phyloP scores from a whole-genome alignment of 345 rosid species.

The Linum lewisii region DNA sequence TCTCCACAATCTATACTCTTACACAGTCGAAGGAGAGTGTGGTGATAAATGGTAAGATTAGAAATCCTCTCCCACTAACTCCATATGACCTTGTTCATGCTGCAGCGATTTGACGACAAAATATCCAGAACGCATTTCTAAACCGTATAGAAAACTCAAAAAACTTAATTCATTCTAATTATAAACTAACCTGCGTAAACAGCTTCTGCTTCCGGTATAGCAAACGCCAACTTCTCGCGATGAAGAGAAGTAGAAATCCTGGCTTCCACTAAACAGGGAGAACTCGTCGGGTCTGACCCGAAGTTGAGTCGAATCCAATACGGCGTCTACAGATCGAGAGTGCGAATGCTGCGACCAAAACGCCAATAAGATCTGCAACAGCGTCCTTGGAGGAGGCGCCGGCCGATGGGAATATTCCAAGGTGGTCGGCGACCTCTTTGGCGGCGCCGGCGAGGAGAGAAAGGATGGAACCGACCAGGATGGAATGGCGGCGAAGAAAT shows the following conservation, averaged over 20 bases:
- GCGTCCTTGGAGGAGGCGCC: conserved; percentile 82
- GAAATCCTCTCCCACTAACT: no score
- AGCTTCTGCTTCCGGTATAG: neutral
- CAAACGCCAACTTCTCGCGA: neutral
- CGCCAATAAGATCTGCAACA: conserved; percentile 64
- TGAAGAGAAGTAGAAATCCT: neutral
- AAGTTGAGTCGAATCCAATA: conserved; percentile 13
- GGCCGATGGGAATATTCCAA: conserved; percentile 72
- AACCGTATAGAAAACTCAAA: no score
- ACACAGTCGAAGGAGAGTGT: no score
- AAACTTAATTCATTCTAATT: neutral
- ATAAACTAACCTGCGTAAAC: conserved; percentile 7
- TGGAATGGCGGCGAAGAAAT: conserved; percentile 49
- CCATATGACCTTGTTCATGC: conserved; percentile 11
- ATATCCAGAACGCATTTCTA: neutral
- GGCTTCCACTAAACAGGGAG: conserved; percentile 36
- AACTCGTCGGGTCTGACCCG: conserved; percentile 30
- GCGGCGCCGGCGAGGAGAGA: conserved; percentile 84
- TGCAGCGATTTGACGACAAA: neutral
- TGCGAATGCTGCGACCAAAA: conserved; percentile 38
- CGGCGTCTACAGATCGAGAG: conserved; percentile 19
- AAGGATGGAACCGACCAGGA: conserved; percentile 52
- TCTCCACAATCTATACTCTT: no score
- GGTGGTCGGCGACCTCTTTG: conserved; percentile 83
- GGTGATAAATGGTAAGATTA: no score